These are phyloP conservation scores for Citrus unshiu DNA, from an alignment of 345 rosid genomes.

Conservation along the genomic window DNA sequence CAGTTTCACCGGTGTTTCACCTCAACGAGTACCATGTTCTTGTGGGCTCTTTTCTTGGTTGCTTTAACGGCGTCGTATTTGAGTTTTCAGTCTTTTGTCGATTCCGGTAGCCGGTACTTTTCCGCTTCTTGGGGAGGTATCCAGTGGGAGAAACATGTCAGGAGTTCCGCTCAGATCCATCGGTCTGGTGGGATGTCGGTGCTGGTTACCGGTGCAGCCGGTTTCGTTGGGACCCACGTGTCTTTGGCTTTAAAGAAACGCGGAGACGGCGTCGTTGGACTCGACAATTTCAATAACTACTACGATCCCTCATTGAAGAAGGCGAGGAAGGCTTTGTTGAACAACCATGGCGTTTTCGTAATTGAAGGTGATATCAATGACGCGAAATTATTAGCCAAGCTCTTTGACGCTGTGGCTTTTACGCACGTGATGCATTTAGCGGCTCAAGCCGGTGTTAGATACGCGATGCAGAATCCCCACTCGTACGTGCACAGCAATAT, in stretches of 20 bases:
- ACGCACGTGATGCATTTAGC: conserved; percentile 88
- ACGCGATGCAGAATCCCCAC: conserved; percentile 73
- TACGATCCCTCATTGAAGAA: conserved; percentile 70
- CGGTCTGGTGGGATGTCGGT: conserved; percentile 64
- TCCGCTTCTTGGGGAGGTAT: conserved; percentile 69
- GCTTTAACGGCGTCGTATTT: conserved; percentile 90
- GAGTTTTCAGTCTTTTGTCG: conserved; percentile 73
- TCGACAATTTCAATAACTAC: conserved; percentile 71
- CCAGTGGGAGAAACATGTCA: conserved; percentile 75
- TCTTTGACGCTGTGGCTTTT: conserved; percentile 71
- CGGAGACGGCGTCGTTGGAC: conserved; percentile 79
- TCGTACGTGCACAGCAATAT: conserved; percentile 75
- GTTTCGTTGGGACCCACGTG: conserved; percentile 76
- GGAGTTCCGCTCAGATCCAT: conserved; percentile 63
- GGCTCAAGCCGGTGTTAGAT: conserved; percentile 86
- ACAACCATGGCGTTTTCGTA: conserved; percentile 44
- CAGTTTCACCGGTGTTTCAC: conserved; percentile 82
- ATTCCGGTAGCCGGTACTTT: conserved; percentile 63
- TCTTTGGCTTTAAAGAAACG: conserved; percentile 58
- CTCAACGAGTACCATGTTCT: conserved; percentile 82
- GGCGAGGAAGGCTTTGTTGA: conserved; percentile 39
- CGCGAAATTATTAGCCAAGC: conserved; percentile 48
- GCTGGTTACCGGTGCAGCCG: conserved; percentile 80
- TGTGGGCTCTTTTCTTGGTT: conserved; percentile 85
- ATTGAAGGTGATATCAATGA: conserved; percentile 76